Evolutionary conservation across 495 filamentous ascomycete genomes (phyloP).

Genomic region (Xylaria longipes): DNA sequence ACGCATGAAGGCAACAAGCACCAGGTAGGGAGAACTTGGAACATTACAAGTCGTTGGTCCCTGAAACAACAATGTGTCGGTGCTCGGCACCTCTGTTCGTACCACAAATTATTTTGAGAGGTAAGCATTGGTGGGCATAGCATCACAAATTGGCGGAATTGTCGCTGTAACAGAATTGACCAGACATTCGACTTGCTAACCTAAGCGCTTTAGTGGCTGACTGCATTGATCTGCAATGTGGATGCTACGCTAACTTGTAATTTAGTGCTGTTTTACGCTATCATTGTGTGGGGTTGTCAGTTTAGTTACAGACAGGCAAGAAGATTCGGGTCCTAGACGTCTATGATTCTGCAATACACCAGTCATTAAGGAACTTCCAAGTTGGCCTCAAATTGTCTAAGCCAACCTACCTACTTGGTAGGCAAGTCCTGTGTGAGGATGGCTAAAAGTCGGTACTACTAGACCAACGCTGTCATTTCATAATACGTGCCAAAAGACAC

Average conservation of each 20-base stretch:
- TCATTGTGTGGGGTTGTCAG: not conserved
- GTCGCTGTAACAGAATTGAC: not conserved
- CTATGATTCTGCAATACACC: not conserved
- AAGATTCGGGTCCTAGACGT: not conserved
- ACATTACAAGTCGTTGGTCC: not conserved
- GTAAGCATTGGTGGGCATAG: not conserved
- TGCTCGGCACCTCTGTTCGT: not conserved
- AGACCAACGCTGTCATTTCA: no score
- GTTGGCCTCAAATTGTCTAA: no score
- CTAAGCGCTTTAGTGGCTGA: no score
- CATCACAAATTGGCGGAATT: not conserved
- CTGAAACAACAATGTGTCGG: not conserved
- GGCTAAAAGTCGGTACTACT: not conserved
- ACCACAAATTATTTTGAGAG: not conserved
- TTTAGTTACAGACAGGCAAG: not conserved
- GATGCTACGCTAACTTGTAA: not conserved
- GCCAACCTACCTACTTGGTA: not conserved
- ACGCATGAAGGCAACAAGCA: not conserved
- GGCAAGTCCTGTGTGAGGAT: not conserved
- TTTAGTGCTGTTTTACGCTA: not conserved
- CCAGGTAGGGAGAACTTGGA: not conserved
- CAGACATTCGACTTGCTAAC: no score
- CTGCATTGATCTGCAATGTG: no score
- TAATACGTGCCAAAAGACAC: not conserved
- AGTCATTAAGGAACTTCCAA: not conserved